Conservation (phyloP, 164 flowering plant genomes). For the Berberis vulgaris region DNA sequence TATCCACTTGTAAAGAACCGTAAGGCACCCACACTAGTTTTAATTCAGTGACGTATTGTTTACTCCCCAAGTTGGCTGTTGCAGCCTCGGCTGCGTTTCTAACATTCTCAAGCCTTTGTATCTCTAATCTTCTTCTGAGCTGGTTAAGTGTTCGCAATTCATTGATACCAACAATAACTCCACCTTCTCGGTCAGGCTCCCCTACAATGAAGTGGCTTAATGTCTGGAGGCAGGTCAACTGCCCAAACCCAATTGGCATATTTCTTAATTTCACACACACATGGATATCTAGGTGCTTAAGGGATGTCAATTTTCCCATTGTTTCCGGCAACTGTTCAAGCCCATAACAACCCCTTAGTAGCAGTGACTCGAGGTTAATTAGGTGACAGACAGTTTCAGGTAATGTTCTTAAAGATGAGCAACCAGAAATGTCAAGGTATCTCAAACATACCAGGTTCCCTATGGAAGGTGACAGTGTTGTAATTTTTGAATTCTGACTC, state of each 20-base stretch:
- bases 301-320: slow-evolving; percentile 4
- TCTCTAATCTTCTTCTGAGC: too few relatives aligned
- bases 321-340: slow-evolving; percentile 6
- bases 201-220: background rate
- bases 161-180: too few relatives aligned
- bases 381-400: slow-evolving; percentile 8
- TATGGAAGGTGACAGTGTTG: too few relatives aligned
- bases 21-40: background rate
- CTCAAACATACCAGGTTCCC: slow-evolving; percentile 11
- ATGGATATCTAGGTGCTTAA: background rate
- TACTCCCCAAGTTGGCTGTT: background rate
- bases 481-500: too few relatives aligned
- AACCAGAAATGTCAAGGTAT: slow-evolving; percentile 2
- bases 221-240: slow-evolving; percentile 4
- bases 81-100: background rate
- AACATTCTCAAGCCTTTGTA: background rate
- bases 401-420: background rate
- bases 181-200: too few relatives aligned
- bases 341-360: background rate
- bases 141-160: too few relatives aligned
- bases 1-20: too few relatives aligned
- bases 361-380: slow-evolving; percentile 9
- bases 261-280: background rate
- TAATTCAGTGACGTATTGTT: background rate
- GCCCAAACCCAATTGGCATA: background rate